phyloP scores from a whole-genome alignment of 345 rosid genomes.

The Reutealis trisperma region DNA sequence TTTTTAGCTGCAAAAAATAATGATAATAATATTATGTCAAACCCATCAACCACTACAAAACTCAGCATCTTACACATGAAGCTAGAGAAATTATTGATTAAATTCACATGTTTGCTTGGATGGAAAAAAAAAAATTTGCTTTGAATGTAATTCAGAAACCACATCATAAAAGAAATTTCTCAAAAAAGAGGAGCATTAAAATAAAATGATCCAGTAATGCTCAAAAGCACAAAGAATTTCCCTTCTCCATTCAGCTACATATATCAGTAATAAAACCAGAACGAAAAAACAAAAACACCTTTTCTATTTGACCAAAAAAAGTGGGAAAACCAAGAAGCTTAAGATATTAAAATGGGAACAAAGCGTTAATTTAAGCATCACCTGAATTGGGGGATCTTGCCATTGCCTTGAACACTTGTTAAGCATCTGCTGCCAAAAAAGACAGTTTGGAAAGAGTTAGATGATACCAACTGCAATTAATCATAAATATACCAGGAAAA shows the following conservation, averaged over 20 bases:
- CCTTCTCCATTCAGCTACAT: not conserved
- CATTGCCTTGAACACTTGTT: not conserved
- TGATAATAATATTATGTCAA: not conserved
- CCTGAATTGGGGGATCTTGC: constrained; percentile 13
- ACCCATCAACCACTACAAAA: not conserved
- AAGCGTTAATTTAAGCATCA: not conserved
- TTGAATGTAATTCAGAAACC: not conserved
- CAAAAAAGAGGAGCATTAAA: too few relatives aligned
- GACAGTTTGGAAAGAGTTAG: not conserved
- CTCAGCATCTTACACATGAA: not conserved
- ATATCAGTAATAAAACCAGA: not conserved
- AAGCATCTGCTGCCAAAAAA: constrained; percentile 7
- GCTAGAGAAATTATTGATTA: not conserved
- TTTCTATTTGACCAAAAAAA: not conserved
- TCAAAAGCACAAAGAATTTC: not conserved
- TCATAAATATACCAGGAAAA: not conserved
- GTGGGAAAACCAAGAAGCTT: not conserved
- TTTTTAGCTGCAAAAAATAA: constrained; percentile 1
- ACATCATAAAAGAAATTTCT: not conserved
- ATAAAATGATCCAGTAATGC: not conserved
- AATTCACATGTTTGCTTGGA: not conserved
- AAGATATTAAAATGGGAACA: not conserved
- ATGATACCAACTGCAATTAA: not conserved
- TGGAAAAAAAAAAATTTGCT: not conserved
- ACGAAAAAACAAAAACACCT: not conserved